phyloP scores from a whole-genome alignment of 345 rosid genomes.

The Geranium rotundifolium region DNA sequence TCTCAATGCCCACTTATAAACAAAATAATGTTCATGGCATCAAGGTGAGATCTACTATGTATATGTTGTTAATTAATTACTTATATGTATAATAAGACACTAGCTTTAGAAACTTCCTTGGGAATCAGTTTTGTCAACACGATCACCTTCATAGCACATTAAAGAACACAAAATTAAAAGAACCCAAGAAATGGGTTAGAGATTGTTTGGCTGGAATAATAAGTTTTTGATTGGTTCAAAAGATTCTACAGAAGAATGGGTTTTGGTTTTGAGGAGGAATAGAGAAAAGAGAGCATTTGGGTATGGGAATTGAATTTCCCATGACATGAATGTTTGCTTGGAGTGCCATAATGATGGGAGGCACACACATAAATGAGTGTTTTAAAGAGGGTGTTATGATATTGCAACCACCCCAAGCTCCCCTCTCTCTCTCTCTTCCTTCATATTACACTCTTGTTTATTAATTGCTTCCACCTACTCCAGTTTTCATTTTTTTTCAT shows the following conservation, averaged over 20 bases:
- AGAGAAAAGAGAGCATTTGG: background rate
- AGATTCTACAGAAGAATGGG: constrained; percentile 19
- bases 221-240: constrained; percentile 21
- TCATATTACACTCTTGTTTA: constrained; percentile 15
- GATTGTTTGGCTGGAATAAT: no score
- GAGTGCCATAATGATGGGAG: constrained; percentile 18
- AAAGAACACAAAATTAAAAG: constrained; percentile 6
- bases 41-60: constrained; percentile 7
- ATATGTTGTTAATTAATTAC: no score
- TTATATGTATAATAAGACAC: no score
- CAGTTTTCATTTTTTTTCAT: constrained; percentile 2
- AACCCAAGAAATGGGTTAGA: constrained; percentile 6
- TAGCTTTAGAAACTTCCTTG: constrained; percentile 28
- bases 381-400: constrained; percentile 16
- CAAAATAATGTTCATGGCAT: constrained; percentile 16
- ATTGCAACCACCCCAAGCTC: constrained; percentile 19
- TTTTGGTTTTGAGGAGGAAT: background rate
- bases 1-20: constrained; percentile 22
- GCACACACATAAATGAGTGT: constrained; percentile 13
- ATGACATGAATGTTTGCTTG: constrained; percentile 42
- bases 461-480: constrained; percentile 39
- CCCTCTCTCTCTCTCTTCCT: constrained; percentile 11
- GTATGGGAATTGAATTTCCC: constrained; percentile 4
- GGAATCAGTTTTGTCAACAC: constrained; percentile 21
- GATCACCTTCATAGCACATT: constrained; percentile 5